Evolutionary conservation across 2,329 filamentous ascomycete genomes (phyloP).

Genomic region (Beauveria asiatica): DNA sequence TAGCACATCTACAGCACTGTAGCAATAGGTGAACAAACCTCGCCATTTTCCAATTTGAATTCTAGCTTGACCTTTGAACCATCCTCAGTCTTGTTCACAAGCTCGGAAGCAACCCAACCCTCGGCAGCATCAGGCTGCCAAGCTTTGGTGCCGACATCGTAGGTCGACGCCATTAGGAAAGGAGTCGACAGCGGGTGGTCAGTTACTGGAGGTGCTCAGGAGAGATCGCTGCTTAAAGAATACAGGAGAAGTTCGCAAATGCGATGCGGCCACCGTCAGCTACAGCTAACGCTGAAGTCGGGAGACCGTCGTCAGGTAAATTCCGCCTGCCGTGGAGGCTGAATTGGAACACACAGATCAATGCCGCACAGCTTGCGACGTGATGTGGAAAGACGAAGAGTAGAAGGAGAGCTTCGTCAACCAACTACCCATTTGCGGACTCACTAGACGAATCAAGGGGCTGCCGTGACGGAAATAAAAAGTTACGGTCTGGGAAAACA

Average conservation of each 20-base stretch:
- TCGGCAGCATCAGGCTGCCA: constrained; percentile 96
- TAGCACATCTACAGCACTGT: constrained; percentile 10
- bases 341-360: background rate
- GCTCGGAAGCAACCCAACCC: constrained; percentile 95
- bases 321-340: background rate
- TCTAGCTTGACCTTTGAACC: constrained; percentile 81
- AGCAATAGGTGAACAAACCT: constrained; percentile 46
- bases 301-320: constrained; percentile 1
- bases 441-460: constrained; percentile 3
- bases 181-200: background rate
- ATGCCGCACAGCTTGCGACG: background rate
- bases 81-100: constrained; percentile 73
- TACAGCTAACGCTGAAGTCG: background rate
- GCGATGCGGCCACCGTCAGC: background rate
- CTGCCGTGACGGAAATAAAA: constrained; percentile 1
- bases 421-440: background rate
- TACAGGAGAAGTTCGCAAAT: background rate
- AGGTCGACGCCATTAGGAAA: constrained; percentile 75
- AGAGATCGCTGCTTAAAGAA: background rate
- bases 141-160: constrained; percentile 92
- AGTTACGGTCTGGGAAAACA: background rate
- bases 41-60: constrained; percentile 86
- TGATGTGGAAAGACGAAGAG: background rate
- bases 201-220: background rate
- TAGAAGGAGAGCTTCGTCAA: background rate